A percentile compares a stretch with the other conserved stretches of the same genome.
Conservation (phyloP, 176 grass and related monocot species). For the Tillandsia fasciculata region DNA sequence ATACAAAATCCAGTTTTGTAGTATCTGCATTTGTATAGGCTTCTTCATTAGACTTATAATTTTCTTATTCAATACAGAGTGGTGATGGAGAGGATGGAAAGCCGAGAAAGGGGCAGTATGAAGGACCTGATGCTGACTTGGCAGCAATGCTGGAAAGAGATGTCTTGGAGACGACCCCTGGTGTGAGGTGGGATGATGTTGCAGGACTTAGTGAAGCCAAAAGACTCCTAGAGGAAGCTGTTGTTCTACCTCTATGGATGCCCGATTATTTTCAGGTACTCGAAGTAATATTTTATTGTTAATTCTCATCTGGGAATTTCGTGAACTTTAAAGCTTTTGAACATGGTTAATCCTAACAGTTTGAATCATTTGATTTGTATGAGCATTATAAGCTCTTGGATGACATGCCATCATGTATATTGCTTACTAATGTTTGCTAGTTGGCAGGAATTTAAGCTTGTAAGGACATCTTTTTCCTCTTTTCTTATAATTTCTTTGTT, state of each 20-base stretch:
- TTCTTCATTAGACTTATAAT: conserved; percentile 2
- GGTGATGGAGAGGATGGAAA: conserved; percentile 74
- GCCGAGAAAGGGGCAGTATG: conserved; percentile 72
- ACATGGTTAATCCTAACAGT: too few relatives aligned
- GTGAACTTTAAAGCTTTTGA: background rate
- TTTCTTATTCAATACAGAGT: conserved; percentile 34
- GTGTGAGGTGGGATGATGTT: conserved; percentile 97
- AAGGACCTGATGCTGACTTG: conserved; percentile 84
- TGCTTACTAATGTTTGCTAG: too few relatives aligned
- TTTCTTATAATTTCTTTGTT: too few relatives aligned
- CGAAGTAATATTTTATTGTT: background rate
- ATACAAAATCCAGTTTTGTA: too few relatives aligned
- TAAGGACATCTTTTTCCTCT: too few relatives aligned
- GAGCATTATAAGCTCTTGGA: too few relatives aligned
- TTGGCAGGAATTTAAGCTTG: too few relatives aligned
- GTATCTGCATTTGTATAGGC: background rate
- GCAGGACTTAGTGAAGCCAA: conserved; percentile 87
- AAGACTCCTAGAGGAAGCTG: conserved; percentile 88
- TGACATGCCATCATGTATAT: too few relatives aligned
- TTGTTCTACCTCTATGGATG: conserved; percentile 92
- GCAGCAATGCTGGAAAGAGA: conserved; percentile 99
- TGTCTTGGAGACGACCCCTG: conserved; percentile 85
- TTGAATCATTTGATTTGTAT: too few relatives aligned
- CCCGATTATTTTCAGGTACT: conserved; percentile 93
- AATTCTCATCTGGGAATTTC: background rate